Percentiles rank a stretch among this genome's conserved stretches.
These are phyloP conservation scores for Oxyria digyna DNA, from an alignment of 148 eudicot species.

Conservation along the genomic window DNA sequence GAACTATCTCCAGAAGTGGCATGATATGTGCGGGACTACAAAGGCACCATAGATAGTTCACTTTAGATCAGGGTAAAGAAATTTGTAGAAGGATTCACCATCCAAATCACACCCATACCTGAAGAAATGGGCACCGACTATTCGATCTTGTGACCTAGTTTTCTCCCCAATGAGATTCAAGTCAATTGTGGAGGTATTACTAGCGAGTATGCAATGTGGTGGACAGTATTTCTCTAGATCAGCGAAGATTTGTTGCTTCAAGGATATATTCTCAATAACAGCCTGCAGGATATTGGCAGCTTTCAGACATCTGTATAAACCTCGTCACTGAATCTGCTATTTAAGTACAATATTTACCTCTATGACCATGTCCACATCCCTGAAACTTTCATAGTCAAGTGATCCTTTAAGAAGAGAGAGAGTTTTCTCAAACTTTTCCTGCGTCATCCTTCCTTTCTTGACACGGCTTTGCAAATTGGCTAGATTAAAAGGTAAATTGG, in stretches of 20 bases:
- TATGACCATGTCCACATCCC: conserved; percentile 94
- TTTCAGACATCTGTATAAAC: neutral
- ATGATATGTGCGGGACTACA: conserved; percentile 92
- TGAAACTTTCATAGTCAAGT: conserved; percentile 70
- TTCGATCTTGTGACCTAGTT: conserved; percentile 69
- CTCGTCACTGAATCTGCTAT: neutral
- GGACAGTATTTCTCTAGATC: conserved; percentile 83
- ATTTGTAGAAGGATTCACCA: neutral
- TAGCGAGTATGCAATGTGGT: conserved; percentile 91
- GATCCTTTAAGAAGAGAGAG: conserved; percentile 66
- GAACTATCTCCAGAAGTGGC: conserved; percentile 96
- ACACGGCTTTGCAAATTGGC: conserved; percentile 86
- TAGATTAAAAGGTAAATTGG: conserved; percentile 15
- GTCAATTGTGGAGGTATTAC: conserved; percentile 96
- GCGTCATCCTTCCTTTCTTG: conserved; percentile 81
- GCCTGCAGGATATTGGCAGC: conserved; percentile 37
- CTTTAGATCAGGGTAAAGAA: neutral
- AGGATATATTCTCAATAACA: conserved; percentile 71
- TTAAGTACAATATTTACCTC: conserved; percentile 40
- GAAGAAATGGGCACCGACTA: conserved; percentile 89
- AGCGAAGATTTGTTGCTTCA: conserved; percentile 88
- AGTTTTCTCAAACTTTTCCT: conserved; percentile 67
- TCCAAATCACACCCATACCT: conserved; percentile 33
- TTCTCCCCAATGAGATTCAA: conserved; percentile 81
- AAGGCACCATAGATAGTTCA: conserved; percentile 9